These are phyloP conservation scores for Nyssa sinensis DNA, from an alignment of 148 eudicot species.

Conservation along the genomic window DNA sequence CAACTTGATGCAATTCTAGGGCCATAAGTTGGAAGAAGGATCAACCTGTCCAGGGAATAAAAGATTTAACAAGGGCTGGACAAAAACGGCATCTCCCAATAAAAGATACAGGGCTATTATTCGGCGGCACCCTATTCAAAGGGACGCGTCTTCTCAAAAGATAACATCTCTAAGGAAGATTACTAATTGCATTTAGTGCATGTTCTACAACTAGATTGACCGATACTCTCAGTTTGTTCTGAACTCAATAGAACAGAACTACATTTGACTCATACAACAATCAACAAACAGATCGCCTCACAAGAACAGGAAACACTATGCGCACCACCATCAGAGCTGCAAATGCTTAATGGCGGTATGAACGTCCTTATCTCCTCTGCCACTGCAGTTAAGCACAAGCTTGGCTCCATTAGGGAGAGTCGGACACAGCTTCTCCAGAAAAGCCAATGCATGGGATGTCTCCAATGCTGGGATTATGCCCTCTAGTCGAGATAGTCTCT, in stretches of 20 bases:
- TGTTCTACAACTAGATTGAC: no score
- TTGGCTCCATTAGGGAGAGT: constrained; percentile 75
- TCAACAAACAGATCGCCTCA: background rate
- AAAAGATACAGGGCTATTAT: no score
- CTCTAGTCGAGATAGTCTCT: constrained; percentile 79
- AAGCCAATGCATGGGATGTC: constrained; percentile 92
- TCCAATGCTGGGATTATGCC: constrained; percentile 98
- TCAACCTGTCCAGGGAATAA: no score
- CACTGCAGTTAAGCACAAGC: constrained; percentile 90
- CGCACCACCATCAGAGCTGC: constrained; percentile 29
- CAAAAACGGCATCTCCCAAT: no score
- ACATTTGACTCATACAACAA: background rate
- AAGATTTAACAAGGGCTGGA: no score
- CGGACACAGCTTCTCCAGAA: constrained; percentile 85
- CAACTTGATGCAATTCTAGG: no score
- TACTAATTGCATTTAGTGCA: no score
- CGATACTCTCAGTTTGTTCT: no score
- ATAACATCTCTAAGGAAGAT: no score
- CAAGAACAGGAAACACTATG: background rate
- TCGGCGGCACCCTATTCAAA: no score
- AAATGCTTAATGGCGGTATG: constrained; percentile 83
- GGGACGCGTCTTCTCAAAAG: no score
- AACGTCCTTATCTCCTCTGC: constrained; percentile 95
- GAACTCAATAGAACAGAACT: background rate
- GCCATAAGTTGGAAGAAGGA: no score